Evolutionary conservation across 2,329 filamentous ascomycete genomes (phyloP).

Genomic region (Penicillium sclerotiorum): DNA sequence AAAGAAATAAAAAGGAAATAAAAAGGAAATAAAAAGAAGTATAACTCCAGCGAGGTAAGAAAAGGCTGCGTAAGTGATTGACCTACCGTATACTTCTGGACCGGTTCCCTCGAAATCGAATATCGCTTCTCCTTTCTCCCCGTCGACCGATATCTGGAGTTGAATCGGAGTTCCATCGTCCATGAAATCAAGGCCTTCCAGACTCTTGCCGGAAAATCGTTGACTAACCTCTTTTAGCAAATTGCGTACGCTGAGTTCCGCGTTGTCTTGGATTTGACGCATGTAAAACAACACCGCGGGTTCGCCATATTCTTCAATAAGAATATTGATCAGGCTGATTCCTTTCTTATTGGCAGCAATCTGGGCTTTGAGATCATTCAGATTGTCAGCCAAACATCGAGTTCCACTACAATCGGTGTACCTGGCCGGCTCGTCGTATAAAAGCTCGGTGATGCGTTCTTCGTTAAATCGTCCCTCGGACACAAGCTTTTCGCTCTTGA

Average conservation of each 20-base stretch:
- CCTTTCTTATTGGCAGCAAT: conserved; percentile 82
- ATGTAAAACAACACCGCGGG: conserved; percentile 77
- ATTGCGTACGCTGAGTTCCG: conserved; percentile 70
- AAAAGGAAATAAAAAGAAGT: no score
- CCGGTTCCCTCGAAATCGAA: conserved; percentile 80
- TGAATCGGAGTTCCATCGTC: conserved; percentile 80
- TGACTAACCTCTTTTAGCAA: conserved; percentile 68
- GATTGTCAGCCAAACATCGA: conserved; percentile 73
- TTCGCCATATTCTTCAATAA: conserved; percentile 73
- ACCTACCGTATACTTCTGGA: conserved; percentile 59
- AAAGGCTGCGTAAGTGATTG: no score
- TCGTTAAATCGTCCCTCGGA: conserved; percentile 65
- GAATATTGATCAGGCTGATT: conserved; percentile 68
- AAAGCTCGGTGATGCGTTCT: conserved; percentile 66
- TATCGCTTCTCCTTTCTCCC: conserved; percentile 66
- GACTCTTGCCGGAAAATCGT: conserved; percentile 62
- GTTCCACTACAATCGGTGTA: conserved; percentile 75
- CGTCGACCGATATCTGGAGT: conserved; percentile 71
- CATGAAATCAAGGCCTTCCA: conserved; percentile 75
- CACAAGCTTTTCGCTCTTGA: conserved; percentile 58
- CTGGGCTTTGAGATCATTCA: conserved; percentile 81
- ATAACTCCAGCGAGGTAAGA: no score
- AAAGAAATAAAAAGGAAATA: no score
- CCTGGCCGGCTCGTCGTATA: conserved; percentile 70
- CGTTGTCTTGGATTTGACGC: conserved; percentile 75